A percentile compares a stretch with the other conserved stretches of the same genome.
These are phyloP conservation scores for Trichoderma atroviride DNA, from an alignment of 2,329 filamentous ascomycete species.

Conservation along the genomic window DNA sequence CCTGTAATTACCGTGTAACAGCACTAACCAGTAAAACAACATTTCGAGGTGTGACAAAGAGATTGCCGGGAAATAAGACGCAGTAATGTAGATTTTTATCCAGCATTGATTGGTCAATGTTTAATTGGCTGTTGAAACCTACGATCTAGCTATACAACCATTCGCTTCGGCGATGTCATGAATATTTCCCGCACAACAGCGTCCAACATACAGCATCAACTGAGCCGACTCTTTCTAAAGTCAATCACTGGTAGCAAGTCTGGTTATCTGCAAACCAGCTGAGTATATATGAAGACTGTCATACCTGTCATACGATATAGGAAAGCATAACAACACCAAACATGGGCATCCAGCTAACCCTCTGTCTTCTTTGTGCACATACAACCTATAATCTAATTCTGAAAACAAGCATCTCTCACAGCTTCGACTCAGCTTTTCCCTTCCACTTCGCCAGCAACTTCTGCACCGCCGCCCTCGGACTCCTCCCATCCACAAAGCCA, in stretches of 20 bases:
- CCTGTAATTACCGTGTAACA: background rate
- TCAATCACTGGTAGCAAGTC: background rate
- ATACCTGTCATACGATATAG: too few species aligned
- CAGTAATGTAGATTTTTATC: background rate
- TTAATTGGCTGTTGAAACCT: background rate
- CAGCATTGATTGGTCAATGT: background rate
- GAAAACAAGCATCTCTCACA: background rate
- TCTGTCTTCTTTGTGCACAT: background rate
- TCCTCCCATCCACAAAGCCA: conserved; percentile 32
- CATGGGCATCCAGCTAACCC: background rate
- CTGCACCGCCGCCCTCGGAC: conserved; percentile 30
- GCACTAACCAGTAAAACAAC: background rate
- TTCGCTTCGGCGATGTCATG: background rate
- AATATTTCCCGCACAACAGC: background rate
- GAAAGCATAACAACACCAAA: background rate
- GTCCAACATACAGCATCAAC: background rate
- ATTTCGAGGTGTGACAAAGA: background rate
- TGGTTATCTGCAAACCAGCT: background rate
- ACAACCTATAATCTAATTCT: too few species aligned
- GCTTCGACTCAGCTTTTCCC: background rate
- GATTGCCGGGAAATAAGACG: background rate
- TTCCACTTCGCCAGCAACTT: conserved; percentile 28
- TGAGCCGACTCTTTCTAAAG: too few species aligned
- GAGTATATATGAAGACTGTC: background rate
- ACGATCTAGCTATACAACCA: too few species aligned